Evolutionary conservation across 2,329 filamentous ascomycete species (phyloP), one percentile per base, ranked within the genome.

Genomic region (Fusarium sp.): DNA sequence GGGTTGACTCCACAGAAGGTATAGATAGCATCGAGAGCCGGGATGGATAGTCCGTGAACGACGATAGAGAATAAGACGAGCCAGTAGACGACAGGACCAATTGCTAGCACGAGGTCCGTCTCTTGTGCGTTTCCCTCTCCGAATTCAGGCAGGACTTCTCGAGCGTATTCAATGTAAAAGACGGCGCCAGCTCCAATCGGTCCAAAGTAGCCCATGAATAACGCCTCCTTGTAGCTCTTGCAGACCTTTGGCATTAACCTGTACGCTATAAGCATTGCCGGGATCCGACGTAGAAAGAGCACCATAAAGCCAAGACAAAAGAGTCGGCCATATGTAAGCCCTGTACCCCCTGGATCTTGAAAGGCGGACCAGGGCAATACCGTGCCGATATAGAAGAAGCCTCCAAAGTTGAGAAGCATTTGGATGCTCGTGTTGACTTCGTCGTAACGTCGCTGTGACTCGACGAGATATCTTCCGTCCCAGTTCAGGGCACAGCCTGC

Each of bases 121-220:
- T 82, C 80, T 22, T 80, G 80, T 4, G 72, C 71, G 57, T 83
- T 81, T 0, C 79, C 81, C 7, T 81, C 70, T n/a, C 77, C 80
- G 0, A 80, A 65, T 9, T 79, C 58, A 1, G 83, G 84, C 55
- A 85, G 83, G 6, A 87, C 70, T 16, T 85, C 79, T 6, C 80
- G 78, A 0, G 83, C 82, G 57, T 86, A 85, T 74, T 86, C 83
- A 24, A 95, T 86, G 78, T 95, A 95, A 80, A 94, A 95, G 27
- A 94, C 87, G 2, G 93, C 92, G 16, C 91, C 92, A 17, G 93
- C 92, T 2, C 93, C 93, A 53, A 95, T 94, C 0, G 93, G 93
- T 0, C 93, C 93, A 72, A 95, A 95, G 67, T 90, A 90, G 0
- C 89, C 89, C 87, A 90, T 88, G 64, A 91, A 90, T 0, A 90